Base-by-base conservation (phyloP, 257 asterid genomes). In the Rauvolfia tetraphylla region DNA sequence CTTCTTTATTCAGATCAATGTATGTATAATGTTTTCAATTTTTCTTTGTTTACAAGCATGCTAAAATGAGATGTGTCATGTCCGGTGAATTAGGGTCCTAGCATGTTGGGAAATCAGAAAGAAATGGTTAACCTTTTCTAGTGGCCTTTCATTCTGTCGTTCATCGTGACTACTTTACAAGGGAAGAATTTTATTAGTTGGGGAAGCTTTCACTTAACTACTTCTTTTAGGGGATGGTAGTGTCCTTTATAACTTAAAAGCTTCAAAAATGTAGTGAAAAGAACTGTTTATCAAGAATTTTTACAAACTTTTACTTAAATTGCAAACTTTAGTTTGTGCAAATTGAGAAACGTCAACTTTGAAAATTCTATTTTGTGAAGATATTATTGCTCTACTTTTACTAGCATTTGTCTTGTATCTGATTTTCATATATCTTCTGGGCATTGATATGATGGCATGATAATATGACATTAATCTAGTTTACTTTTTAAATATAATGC, bases 401-500 rank as follows among this genome's bases (percentile, higher is more conserved):
- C 39, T n/a, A 49, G 25, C 48, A 18, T 33, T 25, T 65, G 12
- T 33, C 42, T 62, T 10, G 36, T 65, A 27, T 51, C 42, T 61
- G 44, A 29, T 54, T 44, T 75, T 22, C 13, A 0, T 31, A 20
- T 20, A 22, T 33, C 51, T 66, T 66, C 53, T 65, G 51, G 54
- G 22, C 18, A 49, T 68, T 65, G 27, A 48, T 20, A 59, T 27
- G 29, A 58, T 57, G 31, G 36, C n/a, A 57, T 33, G 36, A 13
- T 36, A 25, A 74, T 48, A 14, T 72, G 57, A 54, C 29, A 36
- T 38, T 72, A 10, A 68, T 72, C n/a, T 41, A 41, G 42, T 80
- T 57, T 67, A 14, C 72, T 20, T 73, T 67, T 53, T 67, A 48
- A 57, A 42, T 56, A 29, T 38, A 46, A 74, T 79, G 63, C 97